These are phyloP conservation scores for Pyronema omphalodes DNA, from an alignment of 495 filamentous ascomycete species.

Conservation along the genomic window DNA sequence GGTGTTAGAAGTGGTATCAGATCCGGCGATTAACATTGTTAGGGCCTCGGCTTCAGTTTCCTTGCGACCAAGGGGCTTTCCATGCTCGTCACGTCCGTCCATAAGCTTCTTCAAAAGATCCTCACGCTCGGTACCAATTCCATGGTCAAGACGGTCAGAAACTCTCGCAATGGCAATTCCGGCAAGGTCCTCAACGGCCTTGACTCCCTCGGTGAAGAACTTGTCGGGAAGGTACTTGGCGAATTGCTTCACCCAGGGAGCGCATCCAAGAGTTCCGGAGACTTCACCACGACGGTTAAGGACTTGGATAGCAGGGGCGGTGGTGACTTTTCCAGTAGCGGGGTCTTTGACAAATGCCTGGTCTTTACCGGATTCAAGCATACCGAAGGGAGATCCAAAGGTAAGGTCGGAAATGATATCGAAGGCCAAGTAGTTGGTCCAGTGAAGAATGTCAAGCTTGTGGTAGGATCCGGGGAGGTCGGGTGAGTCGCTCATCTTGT, in stretches of 20 bases:
- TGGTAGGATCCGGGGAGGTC: constrained; percentile 30
- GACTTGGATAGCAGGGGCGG: constrained; percentile 50
- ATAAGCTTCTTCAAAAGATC: constrained; percentile 71
- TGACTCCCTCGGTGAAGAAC: constrained; percentile 45
- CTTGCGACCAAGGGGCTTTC: constrained; percentile 49
- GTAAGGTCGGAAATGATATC: constrained; percentile 63
- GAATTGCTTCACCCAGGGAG: constrained; percentile 43
- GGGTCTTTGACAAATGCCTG: constrained; percentile 37
- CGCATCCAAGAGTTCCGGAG: constrained; percentile 41
- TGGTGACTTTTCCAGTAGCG: constrained; percentile 34
- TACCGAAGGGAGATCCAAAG: constrained; percentile 39
- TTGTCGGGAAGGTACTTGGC: constrained; percentile 48
- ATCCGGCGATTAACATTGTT: constrained; percentile 80
- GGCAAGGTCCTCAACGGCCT: constrained; percentile 46
- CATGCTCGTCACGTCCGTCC: constrained; percentile 69
- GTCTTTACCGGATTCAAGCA: constrained; percentile 42
- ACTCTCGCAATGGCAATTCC: constrained; percentile 70
- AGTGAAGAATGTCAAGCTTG: constrained; percentile 60
- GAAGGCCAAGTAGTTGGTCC: constrained; percentile 91
- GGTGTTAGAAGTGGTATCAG: constrained; percentile 79
- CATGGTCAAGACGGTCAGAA: constrained; percentile 47
- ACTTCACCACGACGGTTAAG: constrained; percentile 53
- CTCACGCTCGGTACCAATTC: constrained; percentile 42
- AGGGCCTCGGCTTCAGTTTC: constrained; percentile 79
- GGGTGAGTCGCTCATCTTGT: constrained; percentile 32